Percentiles rank a stretch among this genome's conserved stretches.
phyloP scores from a whole-genome alignment of 2,329 filamentous ascomycete species.

The Talaromyces funiculosus region DNA sequence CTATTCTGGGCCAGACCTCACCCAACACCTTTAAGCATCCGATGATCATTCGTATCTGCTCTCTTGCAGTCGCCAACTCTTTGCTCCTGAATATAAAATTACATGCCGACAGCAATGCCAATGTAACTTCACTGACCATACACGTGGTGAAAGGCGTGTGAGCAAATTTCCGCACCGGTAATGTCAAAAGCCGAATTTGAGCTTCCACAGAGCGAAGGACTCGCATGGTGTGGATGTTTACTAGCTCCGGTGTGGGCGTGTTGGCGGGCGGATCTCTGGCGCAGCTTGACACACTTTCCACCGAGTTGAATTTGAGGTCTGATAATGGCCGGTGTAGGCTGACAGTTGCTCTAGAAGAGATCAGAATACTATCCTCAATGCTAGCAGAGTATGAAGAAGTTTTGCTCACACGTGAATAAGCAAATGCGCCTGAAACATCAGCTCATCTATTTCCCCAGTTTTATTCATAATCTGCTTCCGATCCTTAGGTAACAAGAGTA shows the following conservation, averaged over 20 bases:
- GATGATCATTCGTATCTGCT: conserved; percentile 40
- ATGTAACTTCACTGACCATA: conserved; percentile 37
- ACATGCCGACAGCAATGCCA: conserved; percentile 32
- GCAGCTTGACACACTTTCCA: conserved; percentile 39
- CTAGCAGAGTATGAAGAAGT: conserved; percentile 29
- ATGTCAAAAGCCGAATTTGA: conserved; percentile 35
- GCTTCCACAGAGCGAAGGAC: conserved; percentile 35
- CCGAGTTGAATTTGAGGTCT: conserved; percentile 33
- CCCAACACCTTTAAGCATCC: conserved; percentile 36
- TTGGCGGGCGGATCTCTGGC: conserved; percentile 3
- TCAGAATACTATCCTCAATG: neutral
- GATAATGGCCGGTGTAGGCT: conserved; percentile 38
- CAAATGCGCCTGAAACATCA: conserved; percentile 83
- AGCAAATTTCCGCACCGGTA: conserved; percentile 30
- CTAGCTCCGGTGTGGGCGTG: conserved; percentile 18
- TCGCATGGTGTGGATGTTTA: conserved; percentile 38
- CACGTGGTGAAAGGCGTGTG: conserved; percentile 40
- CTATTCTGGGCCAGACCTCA: conserved; percentile 34
- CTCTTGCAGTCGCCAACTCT: conserved; percentile 32
- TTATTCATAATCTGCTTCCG: conserved; percentile 30
- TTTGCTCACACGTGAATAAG: conserved; percentile 48
- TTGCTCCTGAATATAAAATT: conserved; percentile 28
- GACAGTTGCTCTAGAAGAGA: conserved; percentile 26
- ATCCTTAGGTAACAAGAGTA: conserved; percentile 32
- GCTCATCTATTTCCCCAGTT: conserved; percentile 34